Evolutionary conservation across 805 yeast genomes (phyloP).

Genomic region (Schwanniomyces vanrijiae): DNA sequence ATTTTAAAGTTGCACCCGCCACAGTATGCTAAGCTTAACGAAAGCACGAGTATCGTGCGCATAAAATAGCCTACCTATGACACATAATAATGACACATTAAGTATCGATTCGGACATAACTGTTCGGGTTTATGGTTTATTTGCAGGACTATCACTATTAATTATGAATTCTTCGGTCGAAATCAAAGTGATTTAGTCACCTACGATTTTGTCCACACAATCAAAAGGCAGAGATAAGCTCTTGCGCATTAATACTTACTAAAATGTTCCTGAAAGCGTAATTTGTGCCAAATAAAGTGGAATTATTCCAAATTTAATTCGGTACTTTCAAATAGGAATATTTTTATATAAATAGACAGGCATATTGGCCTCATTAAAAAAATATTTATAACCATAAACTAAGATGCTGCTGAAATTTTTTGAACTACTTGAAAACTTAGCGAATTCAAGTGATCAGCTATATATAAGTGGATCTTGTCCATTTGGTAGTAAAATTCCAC

Average conservation of each 20-base stretch:
- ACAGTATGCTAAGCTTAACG: no score
- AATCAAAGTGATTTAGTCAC: background rate
- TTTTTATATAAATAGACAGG: background rate
- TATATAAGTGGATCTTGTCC: background rate
- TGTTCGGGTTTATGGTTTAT: background rate
- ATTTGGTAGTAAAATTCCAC: conserved; percentile 6
- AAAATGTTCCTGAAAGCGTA: background rate
- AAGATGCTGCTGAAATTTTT: background rate
- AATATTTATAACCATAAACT: background rate
- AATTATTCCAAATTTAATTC: background rate
- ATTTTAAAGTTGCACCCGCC: no score
- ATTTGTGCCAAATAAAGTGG: background rate
- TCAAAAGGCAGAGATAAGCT: background rate
- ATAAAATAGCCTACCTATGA: no score
- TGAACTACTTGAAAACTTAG: background rate
- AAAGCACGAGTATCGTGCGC: no score
- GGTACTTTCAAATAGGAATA: background rate
- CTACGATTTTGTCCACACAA: background rate
- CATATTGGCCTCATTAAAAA: no score
- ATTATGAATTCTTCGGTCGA: background rate
- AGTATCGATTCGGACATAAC: background rate
- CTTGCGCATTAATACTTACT: background rate
- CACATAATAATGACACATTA: background rate
- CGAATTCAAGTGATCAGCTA: conserved; percentile 1
- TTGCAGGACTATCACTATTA: background rate